Evolutionary conservation across 371 early-diverging fungal genomes (phyloP), one percentile per base, ranked within the genome.

Genomic region (Modicella reniformis): DNA sequence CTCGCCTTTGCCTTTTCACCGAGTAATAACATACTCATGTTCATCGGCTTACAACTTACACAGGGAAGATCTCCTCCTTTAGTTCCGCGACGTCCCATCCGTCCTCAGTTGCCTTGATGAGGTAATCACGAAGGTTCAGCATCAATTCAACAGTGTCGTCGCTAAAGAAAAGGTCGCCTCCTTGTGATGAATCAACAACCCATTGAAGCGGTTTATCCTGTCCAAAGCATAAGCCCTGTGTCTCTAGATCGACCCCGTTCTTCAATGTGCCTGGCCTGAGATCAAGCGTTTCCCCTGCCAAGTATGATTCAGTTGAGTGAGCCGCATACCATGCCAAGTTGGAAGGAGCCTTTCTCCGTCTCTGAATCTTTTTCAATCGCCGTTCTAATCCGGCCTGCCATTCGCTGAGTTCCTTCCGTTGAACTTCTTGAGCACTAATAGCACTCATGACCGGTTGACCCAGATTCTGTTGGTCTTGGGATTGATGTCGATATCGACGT

Each of bases 81-180:
- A 79, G 56, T 37, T 79, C 80, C 7, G 63, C 54, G n/a, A 70
- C 50, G 26, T 73, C 59, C 80, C 80, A 79, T 32, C 80, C 80
- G 25, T 40, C 40, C 0, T 65, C 59, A 2, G 70, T 69, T 7
- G 73, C 66, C 54, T 69, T 55, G 55, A 79, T 73, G 28, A 79
- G 32, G 12, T 73, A 73, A 29, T 73, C 74, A 13, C 80, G 73
- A 4, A 79, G 59, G 10, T 32, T 48, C n/a, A 73, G 17, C 9
- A 70, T 62, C 21, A 79, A 30, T 3, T 79, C 80, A 25, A 70
- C 73, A 1, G 80, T 63, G 21, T 79, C 80, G 33, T 79, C 80
- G 30, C 74, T 73, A 23, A 62, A 79, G 29, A 79, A 79, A 32
- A 60, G 41, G 17, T 62, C 65, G 0, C 65, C 59, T 1, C 32